phyloP scores from a whole-genome alignment of 495 filamentous ascomycete genomes.

The Saxophila tyrrhenica region DNA sequence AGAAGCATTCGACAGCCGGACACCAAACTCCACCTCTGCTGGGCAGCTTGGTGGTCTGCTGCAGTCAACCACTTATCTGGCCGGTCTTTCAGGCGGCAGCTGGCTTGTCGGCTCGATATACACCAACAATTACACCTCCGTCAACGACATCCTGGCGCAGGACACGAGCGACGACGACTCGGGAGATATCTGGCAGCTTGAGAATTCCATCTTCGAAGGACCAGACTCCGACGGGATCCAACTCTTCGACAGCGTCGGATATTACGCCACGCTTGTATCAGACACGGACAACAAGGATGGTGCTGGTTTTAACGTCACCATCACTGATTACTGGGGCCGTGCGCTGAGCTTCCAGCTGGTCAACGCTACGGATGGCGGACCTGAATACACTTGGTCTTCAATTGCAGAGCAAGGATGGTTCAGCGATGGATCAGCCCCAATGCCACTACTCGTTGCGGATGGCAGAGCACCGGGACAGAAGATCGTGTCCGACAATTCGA shows the following conservation, averaged over 20 bases:
- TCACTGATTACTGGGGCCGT: slow-evolving; percentile 77
- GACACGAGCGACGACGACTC: slow-evolving; percentile 40
- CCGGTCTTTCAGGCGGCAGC: slow-evolving; percentile 75
- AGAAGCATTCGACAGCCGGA: slow-evolving; percentile 73
- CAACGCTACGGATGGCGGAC: slow-evolving; percentile 64
- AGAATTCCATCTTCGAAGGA: slow-evolving; percentile 63
- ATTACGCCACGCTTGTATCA: slow-evolving; percentile 53
- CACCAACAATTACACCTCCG: slow-evolving; percentile 79
- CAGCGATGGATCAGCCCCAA: slow-evolving; percentile 55
- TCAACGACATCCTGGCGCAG: slow-evolving; percentile 50
- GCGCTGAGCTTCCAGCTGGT: slow-evolving; percentile 76
- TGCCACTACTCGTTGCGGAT: slow-evolving; percentile 75
- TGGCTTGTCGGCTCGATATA: slow-evolving; percentile 83
- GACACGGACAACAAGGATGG: slow-evolving; percentile 54
- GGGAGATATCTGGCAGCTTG: slow-evolving; percentile 62
- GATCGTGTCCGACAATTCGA: slow-evolving; percentile 62
- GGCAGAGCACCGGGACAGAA: slow-evolving; percentile 53
- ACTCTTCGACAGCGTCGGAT: slow-evolving; percentile 38
- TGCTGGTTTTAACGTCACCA: slow-evolving; percentile 61
- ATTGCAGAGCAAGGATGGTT: slow-evolving; percentile 62
- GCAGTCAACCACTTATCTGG: slow-evolving; percentile 73
- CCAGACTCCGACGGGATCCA: slow-evolving; percentile 44
- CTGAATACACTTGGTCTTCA: slow-evolving; percentile 76
- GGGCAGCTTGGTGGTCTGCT: slow-evolving; percentile 78
- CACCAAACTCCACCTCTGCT: slow-evolving; percentile 46